These are phyloP conservation scores for Coemansia sp. DNA, from an alignment of 192 early-diverging fungal genomes.

Conservation along the genomic window DNA sequence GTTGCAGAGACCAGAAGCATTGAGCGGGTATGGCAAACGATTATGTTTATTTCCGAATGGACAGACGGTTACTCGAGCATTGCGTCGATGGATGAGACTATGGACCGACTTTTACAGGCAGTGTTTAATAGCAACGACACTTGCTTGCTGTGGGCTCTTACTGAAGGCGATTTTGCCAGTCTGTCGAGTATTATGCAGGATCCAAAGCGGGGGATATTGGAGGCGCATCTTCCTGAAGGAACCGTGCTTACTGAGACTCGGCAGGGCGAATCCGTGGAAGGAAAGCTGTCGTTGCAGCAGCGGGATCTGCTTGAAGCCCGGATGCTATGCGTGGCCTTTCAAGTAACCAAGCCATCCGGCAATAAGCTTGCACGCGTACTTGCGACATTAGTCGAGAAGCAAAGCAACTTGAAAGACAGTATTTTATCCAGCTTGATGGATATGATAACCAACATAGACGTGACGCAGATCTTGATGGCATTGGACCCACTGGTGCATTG, in stretches of 20 bases:
- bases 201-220: background rate
- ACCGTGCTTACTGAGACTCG: background rate
- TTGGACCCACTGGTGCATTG: constrained; percentile 26
- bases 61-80: constrained; percentile 19
- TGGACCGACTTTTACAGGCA: constrained; percentile 13
- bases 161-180: constrained; percentile 6
- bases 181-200: background rate
- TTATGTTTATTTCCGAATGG: constrained; percentile 39
- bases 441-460: constrained; percentile 15
- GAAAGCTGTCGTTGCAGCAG: background rate
- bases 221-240: background rate
- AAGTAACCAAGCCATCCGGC: constrained; percentile 9
- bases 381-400: constrained; percentile 3
- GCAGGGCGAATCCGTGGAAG: background rate
- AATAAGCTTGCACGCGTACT: constrained; percentile 11
- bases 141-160: constrained; percentile 18
- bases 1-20: constrained; percentile 10
- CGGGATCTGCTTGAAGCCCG: constrained; percentile 12
- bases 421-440: constrained; percentile 10
- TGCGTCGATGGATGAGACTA: constrained; percentile 13
- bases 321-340: constrained; percentile 17
- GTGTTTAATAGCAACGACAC: constrained; percentile 17
- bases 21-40: constrained; percentile 34
- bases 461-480: constrained; percentile 16
- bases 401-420: background rate